Conservation (phyloP, 768 basidiomycete species). For the Termitomyces sp. region DNA sequence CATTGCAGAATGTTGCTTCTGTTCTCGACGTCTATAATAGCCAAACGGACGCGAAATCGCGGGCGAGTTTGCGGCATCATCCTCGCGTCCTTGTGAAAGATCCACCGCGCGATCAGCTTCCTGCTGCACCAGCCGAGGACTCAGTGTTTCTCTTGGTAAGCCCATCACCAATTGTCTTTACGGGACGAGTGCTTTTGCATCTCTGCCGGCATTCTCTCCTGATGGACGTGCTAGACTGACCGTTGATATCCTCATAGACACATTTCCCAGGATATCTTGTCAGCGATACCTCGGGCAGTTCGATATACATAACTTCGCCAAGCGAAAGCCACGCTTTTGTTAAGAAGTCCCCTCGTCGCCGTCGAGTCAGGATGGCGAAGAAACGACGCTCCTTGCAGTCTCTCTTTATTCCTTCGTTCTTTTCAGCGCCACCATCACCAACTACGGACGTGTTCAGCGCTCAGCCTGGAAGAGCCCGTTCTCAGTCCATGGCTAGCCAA, state of each 20-base stretch:
- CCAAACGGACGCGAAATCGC: slow-evolving; percentile 2
- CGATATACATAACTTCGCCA: slow-evolving; percentile 13
- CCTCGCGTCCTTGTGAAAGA: slow-evolving; percentile 21
- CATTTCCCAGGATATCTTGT: slow-evolving; percentile 12
- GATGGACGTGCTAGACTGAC: slow-evolving; percentile 15
- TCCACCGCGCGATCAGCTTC: slow-evolving; percentile 24
- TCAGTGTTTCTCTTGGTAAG: slow-evolving; percentile 24
- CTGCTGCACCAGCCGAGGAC: slow-evolving; percentile 15
- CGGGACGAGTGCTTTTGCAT: slow-evolving; percentile 4
- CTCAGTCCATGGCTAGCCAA: slow-evolving; percentile 18
- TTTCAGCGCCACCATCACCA: slow-evolving; percentile 26
- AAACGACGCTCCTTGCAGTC: slow-evolving; percentile 51
- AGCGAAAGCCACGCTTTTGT: slow-evolving; percentile 3
- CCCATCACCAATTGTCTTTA: slow-evolving; percentile 7
- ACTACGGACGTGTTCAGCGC: slow-evolving; percentile 13
- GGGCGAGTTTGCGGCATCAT: slow-evolving; percentile 2
- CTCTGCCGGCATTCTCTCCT: neutral
- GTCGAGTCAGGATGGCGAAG: slow-evolving; percentile 32
- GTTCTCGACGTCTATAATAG: slow-evolving; percentile 9
- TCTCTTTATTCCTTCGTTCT: slow-evolving; percentile 43
- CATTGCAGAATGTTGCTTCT: slow-evolving; percentile 6
- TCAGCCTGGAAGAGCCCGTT: slow-evolving; percentile 17
- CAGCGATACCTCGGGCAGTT: neutral
- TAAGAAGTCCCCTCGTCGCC: slow-evolving; percentile 5
- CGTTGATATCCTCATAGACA: slow-evolving; percentile 13